Conservation (phyloP, 371 early-diverging fungal species). For the Mucor irregularis region DNA sequence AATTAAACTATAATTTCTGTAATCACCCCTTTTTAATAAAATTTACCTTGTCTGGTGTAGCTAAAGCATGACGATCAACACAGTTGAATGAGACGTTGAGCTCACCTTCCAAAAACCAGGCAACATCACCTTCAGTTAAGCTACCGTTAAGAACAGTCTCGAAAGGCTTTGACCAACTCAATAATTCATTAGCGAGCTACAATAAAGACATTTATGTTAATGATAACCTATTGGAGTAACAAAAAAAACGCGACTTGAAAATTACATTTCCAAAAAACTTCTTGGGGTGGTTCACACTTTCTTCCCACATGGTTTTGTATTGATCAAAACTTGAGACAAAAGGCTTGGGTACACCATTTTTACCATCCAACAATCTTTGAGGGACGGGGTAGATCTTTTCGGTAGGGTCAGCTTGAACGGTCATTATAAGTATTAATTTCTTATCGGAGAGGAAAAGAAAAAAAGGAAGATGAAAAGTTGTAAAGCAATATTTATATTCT, state of each 20-base stretch:
- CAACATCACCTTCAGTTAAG: constrained; percentile 74
- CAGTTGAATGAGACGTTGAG: constrained; percentile 95
- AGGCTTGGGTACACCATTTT: constrained; percentile 57
- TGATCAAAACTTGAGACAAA: constrained; percentile 70
- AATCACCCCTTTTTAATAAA: neutral
- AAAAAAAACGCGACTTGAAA: neutral
- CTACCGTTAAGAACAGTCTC: constrained; percentile 60
- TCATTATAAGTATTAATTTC: constrained; percentile 5
- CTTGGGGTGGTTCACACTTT: constrained; percentile 73
- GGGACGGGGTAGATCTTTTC: constrained; percentile 42
- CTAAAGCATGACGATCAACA: constrained; percentile 89
- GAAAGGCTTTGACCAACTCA: constrained; percentile 80
- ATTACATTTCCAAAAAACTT: constrained; percentile 77
- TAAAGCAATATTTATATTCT: neutral
- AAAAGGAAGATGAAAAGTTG: constrained; percentile 2
- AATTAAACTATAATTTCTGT: neutral
- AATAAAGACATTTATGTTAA: neutral
- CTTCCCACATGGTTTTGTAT: constrained; percentile 70
- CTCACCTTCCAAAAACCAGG: constrained; percentile 93
- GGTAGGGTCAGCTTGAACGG: constrained; percentile 4
- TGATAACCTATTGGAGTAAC: no score
- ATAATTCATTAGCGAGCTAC: constrained; percentile 67
- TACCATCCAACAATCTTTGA: constrained; percentile 43
- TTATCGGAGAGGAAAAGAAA: neutral
- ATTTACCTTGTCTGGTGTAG: constrained; percentile 60